phyloP scores from a whole-genome alignment of 169 alveolate genomes.

The Plasmodium adleri region DNA sequence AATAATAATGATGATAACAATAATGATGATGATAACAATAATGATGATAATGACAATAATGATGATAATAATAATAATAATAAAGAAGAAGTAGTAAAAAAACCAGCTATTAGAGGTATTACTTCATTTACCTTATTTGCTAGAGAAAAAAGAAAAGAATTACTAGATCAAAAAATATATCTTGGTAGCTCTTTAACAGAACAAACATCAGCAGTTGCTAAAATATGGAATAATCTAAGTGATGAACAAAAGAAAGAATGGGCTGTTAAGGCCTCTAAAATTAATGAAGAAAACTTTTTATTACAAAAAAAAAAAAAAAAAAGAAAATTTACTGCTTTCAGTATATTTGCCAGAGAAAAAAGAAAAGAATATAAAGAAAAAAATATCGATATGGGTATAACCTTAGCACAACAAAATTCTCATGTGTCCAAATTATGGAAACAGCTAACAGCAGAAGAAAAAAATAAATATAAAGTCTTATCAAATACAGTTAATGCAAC shows the following conservation, averaged over 20 bases:
- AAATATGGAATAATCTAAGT: slow-evolving; percentile 65
- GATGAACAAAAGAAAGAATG: slow-evolving; percentile 66
- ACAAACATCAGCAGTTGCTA: slow-evolving; percentile 74
- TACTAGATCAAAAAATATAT: slow-evolving; percentile 43
- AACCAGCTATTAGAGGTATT: slow-evolving; percentile 47
- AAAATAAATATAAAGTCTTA: slow-evolving; percentile 55
- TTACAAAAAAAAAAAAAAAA: slow-evolving; percentile 65
- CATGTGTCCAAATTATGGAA: slow-evolving; percentile 75
- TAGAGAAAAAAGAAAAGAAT: slow-evolving; percentile 68
- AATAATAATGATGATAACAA: neutral
- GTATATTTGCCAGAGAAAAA: slow-evolving; percentile 72
- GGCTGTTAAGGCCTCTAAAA: slow-evolving; percentile 71
- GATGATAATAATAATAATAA: neutral
- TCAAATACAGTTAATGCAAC: slow-evolving; percentile 48
- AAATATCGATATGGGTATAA: slow-evolving; percentile 64
- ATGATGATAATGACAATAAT: neutral
- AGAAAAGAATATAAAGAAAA: slow-evolving; percentile 66
- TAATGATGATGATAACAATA: neutral
- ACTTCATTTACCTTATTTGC: slow-evolving; percentile 69
- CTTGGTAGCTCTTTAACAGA: slow-evolving; percentile 68
- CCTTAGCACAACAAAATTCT: slow-evolving; percentile 72
- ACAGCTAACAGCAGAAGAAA: slow-evolving; percentile 50
- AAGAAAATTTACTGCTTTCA: slow-evolving; percentile 75
- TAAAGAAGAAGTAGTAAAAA: slow-evolving; percentile 25
- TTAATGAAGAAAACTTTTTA: slow-evolving; percentile 64